Evolutionary conservation across 371 early-diverging fungal species (phyloP).

Genomic region (Astathelohania contejeani): DNA sequence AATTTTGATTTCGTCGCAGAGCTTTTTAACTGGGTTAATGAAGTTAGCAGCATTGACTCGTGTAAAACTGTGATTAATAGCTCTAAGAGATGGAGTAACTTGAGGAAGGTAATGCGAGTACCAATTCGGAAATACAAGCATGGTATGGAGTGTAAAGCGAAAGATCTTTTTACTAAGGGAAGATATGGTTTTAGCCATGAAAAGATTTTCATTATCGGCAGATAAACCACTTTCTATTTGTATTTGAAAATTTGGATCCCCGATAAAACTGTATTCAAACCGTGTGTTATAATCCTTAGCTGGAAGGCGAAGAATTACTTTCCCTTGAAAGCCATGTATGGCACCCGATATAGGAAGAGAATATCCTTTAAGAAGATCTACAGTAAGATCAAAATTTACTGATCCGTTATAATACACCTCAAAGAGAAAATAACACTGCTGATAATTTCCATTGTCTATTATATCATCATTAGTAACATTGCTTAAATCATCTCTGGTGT

Average conservation of each 20-base stretch:
- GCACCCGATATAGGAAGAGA: constrained; percentile 23
- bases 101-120: constrained; percentile 37
- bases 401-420: constrained; percentile 32
- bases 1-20: constrained; percentile 22
- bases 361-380: constrained; percentile 38
- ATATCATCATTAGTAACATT: not conserved
- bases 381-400: constrained; percentile 32
- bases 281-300: constrained; percentile 44
- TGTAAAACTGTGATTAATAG: constrained; percentile 16
- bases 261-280: constrained; percentile 43
- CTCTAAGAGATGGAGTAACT: constrained; percentile 32
- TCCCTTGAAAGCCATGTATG: constrained; percentile 37
- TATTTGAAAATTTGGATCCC: constrained; percentile 40
- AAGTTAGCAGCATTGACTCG: constrained; percentile 19
- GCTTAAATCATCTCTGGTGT: not conserved
- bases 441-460: constrained; percentile 17
- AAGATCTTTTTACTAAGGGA: constrained; percentile 29
- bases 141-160: constrained; percentile 23
- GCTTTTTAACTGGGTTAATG: constrained; percentile 11
- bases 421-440: constrained; percentile 34
- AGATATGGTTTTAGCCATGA: constrained; percentile 35
- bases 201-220: constrained; percentile 27
- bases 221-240: constrained; percentile 33
- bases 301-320: constrained; percentile 42
- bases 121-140: constrained; percentile 45